phyloP scores from a whole-genome alignment of 495 filamentous ascomycete species.

The Penicillium soppii region DNA sequence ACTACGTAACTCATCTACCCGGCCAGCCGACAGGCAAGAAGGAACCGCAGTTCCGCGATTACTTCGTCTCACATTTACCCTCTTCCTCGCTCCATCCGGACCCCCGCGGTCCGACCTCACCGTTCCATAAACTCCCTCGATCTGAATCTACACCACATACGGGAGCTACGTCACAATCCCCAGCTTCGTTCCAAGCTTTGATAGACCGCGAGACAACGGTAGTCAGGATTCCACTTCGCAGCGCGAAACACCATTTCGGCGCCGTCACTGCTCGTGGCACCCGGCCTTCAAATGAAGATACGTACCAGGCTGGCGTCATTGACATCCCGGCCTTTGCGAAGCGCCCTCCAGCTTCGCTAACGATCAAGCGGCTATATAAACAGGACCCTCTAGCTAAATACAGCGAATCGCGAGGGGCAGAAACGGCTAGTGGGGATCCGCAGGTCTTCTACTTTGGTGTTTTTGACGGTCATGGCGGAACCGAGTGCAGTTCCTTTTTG shows the following conservation, averaged over 20 bases:
- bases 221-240: constrained; percentile 93
- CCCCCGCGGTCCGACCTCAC: constrained; percentile 56
- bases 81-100: constrained; percentile 93
- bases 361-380: constrained; percentile 28
- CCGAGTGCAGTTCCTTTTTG: constrained; percentile 83
- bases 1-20: constrained; percentile 19
- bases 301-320: constrained; percentile 92
- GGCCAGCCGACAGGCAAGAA: constrained; percentile 14
- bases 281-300: constrained; percentile 86
- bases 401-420: constrained; percentile 54
- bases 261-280: constrained; percentile 74
- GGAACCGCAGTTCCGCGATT: constrained; percentile 79
- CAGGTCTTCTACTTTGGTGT: constrained; percentile 97
- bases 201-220: constrained; percentile 81
- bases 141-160: constrained; percentile 80
- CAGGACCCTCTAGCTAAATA: constrained; percentile 20
- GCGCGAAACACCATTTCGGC: constrained; percentile 95
- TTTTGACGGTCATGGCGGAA: constrained; percentile 94
- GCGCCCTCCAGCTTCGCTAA: constrained; percentile 69
- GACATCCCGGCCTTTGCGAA: constrained; percentile 90
- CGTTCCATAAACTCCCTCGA: constrained; percentile 77
- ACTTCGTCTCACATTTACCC: constrained; percentile 94
- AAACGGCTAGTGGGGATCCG: constrained; percentile 79
- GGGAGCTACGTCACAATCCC: constrained; percentile 50
- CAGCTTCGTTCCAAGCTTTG: constrained; percentile 54